Base-by-base conservation (phyloP, 805 yeast species). In the Lipomyces kockii region DNA sequence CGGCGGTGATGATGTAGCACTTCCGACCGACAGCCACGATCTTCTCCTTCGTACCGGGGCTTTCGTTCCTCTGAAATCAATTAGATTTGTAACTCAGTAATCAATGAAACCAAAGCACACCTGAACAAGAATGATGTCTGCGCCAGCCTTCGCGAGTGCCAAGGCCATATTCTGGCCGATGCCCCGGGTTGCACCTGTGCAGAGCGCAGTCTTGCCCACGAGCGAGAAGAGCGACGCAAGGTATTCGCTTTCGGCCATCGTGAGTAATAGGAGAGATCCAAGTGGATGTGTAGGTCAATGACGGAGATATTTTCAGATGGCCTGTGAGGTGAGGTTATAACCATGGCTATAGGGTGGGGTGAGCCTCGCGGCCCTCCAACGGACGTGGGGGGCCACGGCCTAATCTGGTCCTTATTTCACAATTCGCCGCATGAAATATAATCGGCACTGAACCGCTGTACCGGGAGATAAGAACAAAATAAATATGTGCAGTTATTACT, bases 131-230 rank as follows among this genome's bases (percentile, higher is more conserved):
- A 72, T 78, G 71, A 83, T 71, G 46, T 76, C 75, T 8, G 84
- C 81, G 12, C 86, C 86, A 32, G 86, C 85, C 62, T 82, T 81
- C 1, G 87, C 88, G 32, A 85, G 76, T 14, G 84, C 88, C 37
- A 78, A 74, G 27, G 86, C 86, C 61, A 85, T 82, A 54, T 82
- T 83, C 32, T 80, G 81, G 1, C 89, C 89, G 68, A 86, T 86
- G 4, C 89, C 89, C 27, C 85, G 81, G 22, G 87, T 83, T 12
- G 84, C 87, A 11, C 89, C 89, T 12, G 88, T 83, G 46, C 84
- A 75, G 14, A 83, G 73, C 12, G 83, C 83, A 2, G 78, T 79
- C 68, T 81, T 80, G 22, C 83, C 83, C 60, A 76, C 75, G 29
- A 82, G 76, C 11, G 83, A 80, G 66, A 80, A 83, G 64, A 68